Conservation (phyloP, 352 stramenopile genomes). For the Pythium grandisporangium region DNA sequence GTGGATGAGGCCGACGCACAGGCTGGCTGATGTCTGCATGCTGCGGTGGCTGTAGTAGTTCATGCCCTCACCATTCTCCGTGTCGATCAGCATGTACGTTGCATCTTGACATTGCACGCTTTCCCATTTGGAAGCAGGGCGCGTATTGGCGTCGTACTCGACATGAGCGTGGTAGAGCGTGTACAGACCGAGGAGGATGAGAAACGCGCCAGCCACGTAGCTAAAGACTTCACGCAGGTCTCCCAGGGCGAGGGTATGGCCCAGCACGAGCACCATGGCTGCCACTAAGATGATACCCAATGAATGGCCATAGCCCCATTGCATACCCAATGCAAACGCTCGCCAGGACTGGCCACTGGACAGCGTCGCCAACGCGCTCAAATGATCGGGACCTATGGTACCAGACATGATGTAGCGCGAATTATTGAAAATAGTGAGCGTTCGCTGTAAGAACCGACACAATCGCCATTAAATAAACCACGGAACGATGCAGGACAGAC, state of each 20-base stretch:
- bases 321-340: constrained; percentile 69
- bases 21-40: constrained; percentile 19
- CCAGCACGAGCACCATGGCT: constrained; percentile 36
- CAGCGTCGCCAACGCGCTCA: constrained; percentile 82
- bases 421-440: no score
- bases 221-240: constrained; percentile 32
- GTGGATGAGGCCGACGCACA: constrained; percentile 76
- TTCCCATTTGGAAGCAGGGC: constrained; percentile 32
- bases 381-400: constrained; percentile 73
- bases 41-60: constrained; percentile 1
- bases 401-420: no score
- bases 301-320: constrained; percentile 86
- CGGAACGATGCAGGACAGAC: constrained; percentile 4
- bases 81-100: constrained; percentile 30
- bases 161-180: constrained; percentile 27
- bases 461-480: no score
- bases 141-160: constrained; percentile 18
- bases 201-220: constrained; percentile 50
- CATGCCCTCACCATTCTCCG: constrained; percentile 3
- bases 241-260: constrained; percentile 22
- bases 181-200: constrained; percentile 52
- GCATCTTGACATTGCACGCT: constrained; percentile 46
- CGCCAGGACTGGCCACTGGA: constrained; percentile 53
- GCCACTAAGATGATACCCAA: constrained; percentile 73
- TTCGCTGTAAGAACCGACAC: no score